Evolutionary conservation across 2,329 filamentous ascomycete genomes (phyloP), one percentile per base, ranked within the genome.

Genomic region (Shiraia sp.): DNA sequence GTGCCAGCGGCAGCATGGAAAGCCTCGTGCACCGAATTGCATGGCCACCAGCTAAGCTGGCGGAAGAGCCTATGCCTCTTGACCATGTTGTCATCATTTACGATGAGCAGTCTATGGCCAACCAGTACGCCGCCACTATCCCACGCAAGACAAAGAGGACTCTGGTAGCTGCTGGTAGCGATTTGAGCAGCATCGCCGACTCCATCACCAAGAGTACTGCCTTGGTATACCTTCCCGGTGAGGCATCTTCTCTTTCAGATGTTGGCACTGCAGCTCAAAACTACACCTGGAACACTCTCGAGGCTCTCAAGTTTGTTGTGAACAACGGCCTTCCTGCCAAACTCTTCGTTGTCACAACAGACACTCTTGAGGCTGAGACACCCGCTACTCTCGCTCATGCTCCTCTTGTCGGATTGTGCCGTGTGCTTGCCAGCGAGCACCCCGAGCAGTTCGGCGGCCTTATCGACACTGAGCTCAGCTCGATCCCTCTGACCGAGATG

Each of bases 391-490:
- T 51, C 14, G 65, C 68, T 3, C 64, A 72, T n/a, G 56, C 50
- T 4, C 53, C 68, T 15, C 42, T 73, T 17, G 39, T 63, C 35
- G 72, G 72, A 5, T 55, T 73, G 5, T 49, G 49, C 6, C 64
- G 71, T 22, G 67, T 75, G 38, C 62, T 71, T 38, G 65, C 68
- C 6, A 57, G 58, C 1, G 72, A 74, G 51, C 63, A 72, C 17
- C 53, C 68, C 1, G 67, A 73, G 12, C 33, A 58, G 9, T 72
- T 63, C 51, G 70, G 71, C 13, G 66, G 70, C 71, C 40, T 51
- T n/a, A 45, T 51, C 30, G 48, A 51, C 25, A 42, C 22, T 26
- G 48, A 51, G 17, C 46, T 34, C 4, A 24, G 36, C 1, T 27
- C 22, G 3, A 66, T 74, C 17, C 71, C 71, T 5, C 45, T 69